Percentiles rank a stretch among this genome's conserved stretches.
Evolutionary conservation across 163 green algal genomes (phyloP).

Genomic region (Chloromonas sp.): DNA sequence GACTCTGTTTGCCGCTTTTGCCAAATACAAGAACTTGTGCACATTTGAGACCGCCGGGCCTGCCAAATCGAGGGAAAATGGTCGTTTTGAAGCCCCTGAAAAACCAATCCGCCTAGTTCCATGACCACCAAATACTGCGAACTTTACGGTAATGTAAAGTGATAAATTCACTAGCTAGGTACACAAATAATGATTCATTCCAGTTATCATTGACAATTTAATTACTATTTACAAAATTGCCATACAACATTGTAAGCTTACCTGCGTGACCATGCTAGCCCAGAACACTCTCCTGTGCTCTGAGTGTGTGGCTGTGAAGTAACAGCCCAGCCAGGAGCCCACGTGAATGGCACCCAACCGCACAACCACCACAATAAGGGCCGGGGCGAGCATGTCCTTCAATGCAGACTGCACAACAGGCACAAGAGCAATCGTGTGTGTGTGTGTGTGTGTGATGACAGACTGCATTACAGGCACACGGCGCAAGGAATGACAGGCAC

Average conservation of each 20-base stretch:
- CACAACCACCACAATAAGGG: constrained; percentile 45
- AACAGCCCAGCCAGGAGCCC: constrained; percentile 58
- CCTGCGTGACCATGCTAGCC: constrained; percentile 82
- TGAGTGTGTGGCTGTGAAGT: constrained; percentile 25
- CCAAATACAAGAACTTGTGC: no score
- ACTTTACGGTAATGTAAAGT: no score
- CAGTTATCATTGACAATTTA: no score
- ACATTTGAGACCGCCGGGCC: no score
- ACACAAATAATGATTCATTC: no score
- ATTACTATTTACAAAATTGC: no score
- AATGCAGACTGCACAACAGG: constrained; percentile 41
- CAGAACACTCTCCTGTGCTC: constrained; percentile 56
- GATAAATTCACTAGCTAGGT: no score
- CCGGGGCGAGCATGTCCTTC: constrained; percentile 52
- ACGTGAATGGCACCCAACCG: constrained; percentile 52
- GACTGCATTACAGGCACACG: background rate
- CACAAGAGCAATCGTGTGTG: background rate
- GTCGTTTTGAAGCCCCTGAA: no score
- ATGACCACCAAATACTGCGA: no score
- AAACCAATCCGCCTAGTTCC: no score
- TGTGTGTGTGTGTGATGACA: background rate
- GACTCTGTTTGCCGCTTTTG: no score
- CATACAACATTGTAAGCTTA: constrained; percentile 3
- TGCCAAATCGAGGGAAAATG: no score
- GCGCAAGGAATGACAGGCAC: background rate